Evolutionary conservation across 75 land plant genomes (phyloP).

Genomic region (Cunninghamia lanceolata): DNA sequence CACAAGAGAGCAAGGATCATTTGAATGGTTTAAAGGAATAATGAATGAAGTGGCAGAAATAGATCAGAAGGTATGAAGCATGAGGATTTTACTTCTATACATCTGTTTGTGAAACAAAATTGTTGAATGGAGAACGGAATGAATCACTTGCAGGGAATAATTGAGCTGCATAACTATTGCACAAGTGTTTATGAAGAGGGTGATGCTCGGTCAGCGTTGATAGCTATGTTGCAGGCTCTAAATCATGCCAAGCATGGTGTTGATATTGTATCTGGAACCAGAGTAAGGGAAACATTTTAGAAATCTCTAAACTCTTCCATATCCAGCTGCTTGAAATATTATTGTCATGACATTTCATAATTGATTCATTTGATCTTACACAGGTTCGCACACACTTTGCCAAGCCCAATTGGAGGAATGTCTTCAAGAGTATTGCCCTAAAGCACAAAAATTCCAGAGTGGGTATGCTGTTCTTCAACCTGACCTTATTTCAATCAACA

Average conservation of each 20-base stretch:
- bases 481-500: slow-evolving; percentile 4
- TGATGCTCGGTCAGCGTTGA: slow-evolving; percentile 94
- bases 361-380: background rate
- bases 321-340: background rate
- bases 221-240: slow-evolving; percentile 92
- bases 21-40: slow-evolving; percentile 32
- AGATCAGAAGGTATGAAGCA: slow-evolving; percentile 23
- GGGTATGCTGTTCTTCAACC: slow-evolving; percentile 19
- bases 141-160: slow-evolving; percentile 45
- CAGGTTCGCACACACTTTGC: slow-evolving; percentile 90
- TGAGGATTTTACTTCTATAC: background rate
- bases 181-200: slow-evolving; percentile 99
- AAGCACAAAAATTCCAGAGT: slow-evolving; percentile 39
- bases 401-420: slow-evolving; percentile 80
- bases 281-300: slow-evolving; percentile 38
- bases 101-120: background rate
- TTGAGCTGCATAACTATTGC: slow-evolving; percentile 97
- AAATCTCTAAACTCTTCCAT: background rate
- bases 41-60: slow-evolving; percentile 32
- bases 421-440: slow-evolving; percentile 44
- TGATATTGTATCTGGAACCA: slow-evolving; percentile 94
- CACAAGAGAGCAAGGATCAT: slow-evolving; percentile 29
- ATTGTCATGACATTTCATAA: background rate
- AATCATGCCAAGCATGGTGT: slow-evolving; percentile 97
- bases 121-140: background rate